Conservation (phyloP, 2,329 filamentous ascomycete genomes). For the Hymenoscyphus infarciens region DNA sequence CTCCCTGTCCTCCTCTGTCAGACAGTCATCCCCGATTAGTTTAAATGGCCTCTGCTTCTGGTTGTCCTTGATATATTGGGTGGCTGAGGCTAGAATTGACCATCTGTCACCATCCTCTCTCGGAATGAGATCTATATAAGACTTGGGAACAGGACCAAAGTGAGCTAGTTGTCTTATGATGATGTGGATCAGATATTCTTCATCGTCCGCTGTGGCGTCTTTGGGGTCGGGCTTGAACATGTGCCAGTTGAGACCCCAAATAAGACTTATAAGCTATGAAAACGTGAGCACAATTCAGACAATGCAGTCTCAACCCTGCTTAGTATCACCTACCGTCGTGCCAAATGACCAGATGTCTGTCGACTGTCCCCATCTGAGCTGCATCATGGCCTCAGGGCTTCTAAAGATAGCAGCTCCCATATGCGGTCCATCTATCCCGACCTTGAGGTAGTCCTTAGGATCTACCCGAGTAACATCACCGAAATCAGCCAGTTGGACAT, state of each 20-base stretch:
- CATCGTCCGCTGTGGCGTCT: constrained; percentile 17
- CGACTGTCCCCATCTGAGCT: constrained; percentile 37
- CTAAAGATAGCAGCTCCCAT: constrained; percentile 39
- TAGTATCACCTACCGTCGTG: constrained; percentile 32
- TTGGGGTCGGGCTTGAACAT: constrained; percentile 30
- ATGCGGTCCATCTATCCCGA: constrained; percentile 23
- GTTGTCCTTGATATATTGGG: constrained; percentile 20
- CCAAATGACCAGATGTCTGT: constrained; percentile 42
- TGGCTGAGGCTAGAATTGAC: constrained; percentile 18
- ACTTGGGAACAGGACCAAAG: constrained; percentile 21
- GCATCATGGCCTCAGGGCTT: constrained; percentile 37
- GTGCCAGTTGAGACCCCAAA: constrained; percentile 29
- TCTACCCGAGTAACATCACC: constrained; percentile 28
- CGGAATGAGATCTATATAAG: constrained; percentile 20
- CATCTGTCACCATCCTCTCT: constrained; percentile 20
- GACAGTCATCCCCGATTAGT: constrained; percentile 17
- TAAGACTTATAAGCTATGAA: constrained; percentile 30
- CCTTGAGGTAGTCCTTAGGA: constrained; percentile 25
- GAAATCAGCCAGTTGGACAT: constrained; percentile 37
- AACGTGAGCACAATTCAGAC: constrained; percentile 22
- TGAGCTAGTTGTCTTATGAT: constrained; percentile 19
- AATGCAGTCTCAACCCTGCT: constrained; percentile 15
- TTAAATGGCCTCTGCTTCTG: constrained; percentile 20
- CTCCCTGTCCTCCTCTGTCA: constrained; percentile 20
- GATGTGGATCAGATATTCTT: constrained; percentile 20